A percentile compares a stretch with the other conserved stretches of the same genome.
Evolutionary conservation across 1,284 basidiomycete genomes (phyloP).

Genomic region (Cutaneotrichosporon cyanovorans): DNA sequence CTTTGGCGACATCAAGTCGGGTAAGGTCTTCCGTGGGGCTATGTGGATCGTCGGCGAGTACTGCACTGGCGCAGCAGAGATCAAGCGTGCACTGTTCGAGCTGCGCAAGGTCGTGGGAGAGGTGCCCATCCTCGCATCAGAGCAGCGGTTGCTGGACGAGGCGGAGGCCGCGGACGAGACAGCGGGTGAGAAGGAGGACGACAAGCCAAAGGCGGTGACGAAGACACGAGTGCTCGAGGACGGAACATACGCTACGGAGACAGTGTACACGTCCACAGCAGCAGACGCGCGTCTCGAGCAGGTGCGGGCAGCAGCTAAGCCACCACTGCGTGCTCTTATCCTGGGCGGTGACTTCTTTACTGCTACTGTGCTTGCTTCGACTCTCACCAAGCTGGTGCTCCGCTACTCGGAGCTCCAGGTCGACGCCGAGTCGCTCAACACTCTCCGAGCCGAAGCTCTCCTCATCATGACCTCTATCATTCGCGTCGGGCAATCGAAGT

Average conservation of each 20-base stretch:
- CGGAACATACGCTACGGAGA: conserved; percentile 97
- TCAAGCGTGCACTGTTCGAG: conserved; percentile 68
- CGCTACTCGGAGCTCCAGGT: conserved; percentile 61
- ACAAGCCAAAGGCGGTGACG: conserved; percentile 48
- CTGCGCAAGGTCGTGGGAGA: conserved; percentile 86
- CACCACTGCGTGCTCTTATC: conserved; percentile 81
- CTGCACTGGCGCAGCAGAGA: conserved; percentile 58
- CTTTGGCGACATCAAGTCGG: conserved; percentile 85
- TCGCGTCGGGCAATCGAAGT: conserved; percentile 94
- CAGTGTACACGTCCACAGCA: conserved; percentile 68
- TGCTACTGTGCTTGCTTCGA: conserved; percentile 77
- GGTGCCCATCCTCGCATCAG: conserved; percentile 88
- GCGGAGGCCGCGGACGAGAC: conserved; percentile 54
- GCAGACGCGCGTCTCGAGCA: conserved; percentile 64
- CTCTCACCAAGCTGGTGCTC: conserved; percentile 86
- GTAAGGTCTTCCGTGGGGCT: conserved; percentile 93
- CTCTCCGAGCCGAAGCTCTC: conserved; percentile 90
- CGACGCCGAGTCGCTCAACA: conserved; percentile 57
- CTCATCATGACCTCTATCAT: conserved; percentile 96
- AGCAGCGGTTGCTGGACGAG: conserved; percentile 73
- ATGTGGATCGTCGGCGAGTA: conserved; percentile 99
- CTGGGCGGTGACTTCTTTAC: conserved; percentile 97
- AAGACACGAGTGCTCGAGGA: conserved; percentile 73
- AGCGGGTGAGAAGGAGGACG: conserved; percentile 35
- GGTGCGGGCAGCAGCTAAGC: conserved; percentile 79